phyloP scores from a whole-genome alignment of 2,329 filamentous ascomycete species.

The Pyrenochaeta sp. region DNA sequence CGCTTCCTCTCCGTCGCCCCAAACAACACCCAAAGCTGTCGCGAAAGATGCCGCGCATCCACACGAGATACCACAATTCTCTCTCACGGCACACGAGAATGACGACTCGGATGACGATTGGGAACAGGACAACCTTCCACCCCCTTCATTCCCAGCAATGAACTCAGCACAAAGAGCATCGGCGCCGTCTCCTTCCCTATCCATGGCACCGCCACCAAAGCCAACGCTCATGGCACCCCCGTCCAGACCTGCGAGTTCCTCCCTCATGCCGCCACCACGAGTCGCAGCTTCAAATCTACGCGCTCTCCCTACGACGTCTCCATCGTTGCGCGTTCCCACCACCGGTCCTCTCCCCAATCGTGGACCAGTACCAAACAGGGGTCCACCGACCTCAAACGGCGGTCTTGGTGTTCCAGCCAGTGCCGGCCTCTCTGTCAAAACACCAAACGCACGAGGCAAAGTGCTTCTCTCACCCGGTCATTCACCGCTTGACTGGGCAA shows the following conservation, averaged over 20 bases:
- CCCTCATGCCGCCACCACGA: slow-evolving; percentile 46
- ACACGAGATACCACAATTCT: slow-evolving; percentile 43
- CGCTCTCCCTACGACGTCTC: slow-evolving; percentile 36
- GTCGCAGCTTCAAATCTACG: slow-evolving; percentile 48
- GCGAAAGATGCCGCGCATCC: slow-evolving; percentile 21
- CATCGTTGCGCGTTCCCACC: slow-evolving; percentile 50
- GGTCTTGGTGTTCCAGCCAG: slow-evolving; percentile 45
- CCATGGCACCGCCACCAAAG: slow-evolving; percentile 28
- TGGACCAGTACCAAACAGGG: slow-evolving; percentile 51
- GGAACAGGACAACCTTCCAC: slow-evolving; percentile 46
- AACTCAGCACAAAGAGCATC: slow-evolving; percentile 57
- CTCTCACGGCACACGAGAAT: slow-evolving; percentile 45
- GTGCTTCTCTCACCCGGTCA: slow-evolving; percentile 88
- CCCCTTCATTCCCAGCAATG: slow-evolving; percentile 54
- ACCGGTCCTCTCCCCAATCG: slow-evolving; percentile 59
- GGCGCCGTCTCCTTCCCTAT: slow-evolving; percentile 18
- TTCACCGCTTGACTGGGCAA: slow-evolving; percentile 95
- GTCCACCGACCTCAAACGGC: slow-evolving; percentile 51
- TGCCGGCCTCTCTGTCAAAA: slow-evolving; percentile 40
- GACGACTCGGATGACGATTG: slow-evolving; percentile 32
- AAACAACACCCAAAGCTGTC: slow-evolving; percentile 43
- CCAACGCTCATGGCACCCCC: slow-evolving; percentile 46
- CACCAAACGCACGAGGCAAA: slow-evolving; percentile 62
- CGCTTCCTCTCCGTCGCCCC: slow-evolving; percentile 27
- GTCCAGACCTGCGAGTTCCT: slow-evolving; percentile 30